phyloP scores from a whole-genome alignment of 495 filamentous ascomycete species.

The Aspergillus taichungensis region DNA sequence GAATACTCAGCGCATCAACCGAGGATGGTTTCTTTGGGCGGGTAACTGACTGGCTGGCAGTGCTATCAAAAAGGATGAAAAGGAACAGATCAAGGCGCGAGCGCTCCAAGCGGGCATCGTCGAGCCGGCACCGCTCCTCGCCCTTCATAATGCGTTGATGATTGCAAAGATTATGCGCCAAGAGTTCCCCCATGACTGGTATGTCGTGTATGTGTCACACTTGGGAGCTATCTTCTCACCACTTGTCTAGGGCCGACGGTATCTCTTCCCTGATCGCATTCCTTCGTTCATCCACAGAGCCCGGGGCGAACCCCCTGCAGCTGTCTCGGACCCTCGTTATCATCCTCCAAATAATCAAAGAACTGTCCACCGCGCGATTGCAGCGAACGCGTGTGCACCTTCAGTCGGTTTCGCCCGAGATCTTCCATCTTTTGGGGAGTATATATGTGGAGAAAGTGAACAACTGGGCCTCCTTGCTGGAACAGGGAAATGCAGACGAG shows the following conservation, averaged over 20 bases:
- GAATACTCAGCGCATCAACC: neutral
- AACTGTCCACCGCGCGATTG: constrained; percentile 71
- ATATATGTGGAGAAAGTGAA: constrained; percentile 69
- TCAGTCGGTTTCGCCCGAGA: constrained; percentile 66
- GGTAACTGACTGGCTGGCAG: constrained; percentile 29
- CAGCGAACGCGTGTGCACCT: constrained; percentile 60
- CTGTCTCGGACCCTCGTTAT: constrained; percentile 68
- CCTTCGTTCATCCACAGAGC: constrained; percentile 44
- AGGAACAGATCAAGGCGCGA: constrained; percentile 60
- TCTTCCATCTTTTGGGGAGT: constrained; percentile 63
- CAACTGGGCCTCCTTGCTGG: constrained; percentile 58
- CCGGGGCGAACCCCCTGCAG: constrained; percentile 38
- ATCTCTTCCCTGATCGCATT: constrained; percentile 48
- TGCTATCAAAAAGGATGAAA: constrained; percentile 66
- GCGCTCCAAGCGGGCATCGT: constrained; percentile 62
- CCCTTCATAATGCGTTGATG: constrained; percentile 78
- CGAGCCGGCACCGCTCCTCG: constrained; percentile 65
- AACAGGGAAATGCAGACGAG: constrained; percentile 46
- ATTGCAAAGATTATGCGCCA: constrained; percentile 79
- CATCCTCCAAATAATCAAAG: constrained; percentile 79
- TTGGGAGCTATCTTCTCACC: constrained; percentile 4
- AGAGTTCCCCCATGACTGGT: constrained; percentile 84
- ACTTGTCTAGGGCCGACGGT: constrained; percentile 36
- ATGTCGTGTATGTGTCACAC: constrained; percentile 1
- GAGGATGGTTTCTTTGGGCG: neutral